Conservation (phyloP, 352 stramenopile genomes). For the Detonula confervacea region DNA sequence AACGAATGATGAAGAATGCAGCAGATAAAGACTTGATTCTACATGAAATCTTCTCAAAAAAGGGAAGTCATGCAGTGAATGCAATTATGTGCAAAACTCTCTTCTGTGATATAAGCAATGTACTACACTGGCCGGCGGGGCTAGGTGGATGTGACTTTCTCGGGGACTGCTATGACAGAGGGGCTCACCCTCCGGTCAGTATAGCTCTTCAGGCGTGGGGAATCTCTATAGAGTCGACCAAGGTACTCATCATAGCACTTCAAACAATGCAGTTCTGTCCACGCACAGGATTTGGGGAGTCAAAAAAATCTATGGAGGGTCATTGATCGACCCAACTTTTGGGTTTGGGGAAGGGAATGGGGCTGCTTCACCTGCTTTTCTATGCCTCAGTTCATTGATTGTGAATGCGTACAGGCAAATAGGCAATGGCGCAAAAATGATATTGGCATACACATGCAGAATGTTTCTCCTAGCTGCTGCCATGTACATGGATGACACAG, state of each 20-base stretch:
- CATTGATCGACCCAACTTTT: too few relatives aligned
- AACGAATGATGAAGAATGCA: background rate
- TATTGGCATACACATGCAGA: background rate
- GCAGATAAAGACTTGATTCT: background rate
- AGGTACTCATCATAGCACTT: background rate
- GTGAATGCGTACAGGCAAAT: background rate
- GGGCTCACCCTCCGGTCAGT: background rate
- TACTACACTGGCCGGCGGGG: background rate
- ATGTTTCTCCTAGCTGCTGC: background rate
- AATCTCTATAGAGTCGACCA: background rate
- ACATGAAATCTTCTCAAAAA: conserved; percentile 8
- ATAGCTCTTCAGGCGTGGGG: conserved; percentile 10
- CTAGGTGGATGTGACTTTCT: conserved; percentile 1
- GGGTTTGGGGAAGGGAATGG: too few relatives aligned
- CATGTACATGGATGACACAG: background rate
- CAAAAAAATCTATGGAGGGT: too few relatives aligned
- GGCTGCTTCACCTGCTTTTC: too few relatives aligned
- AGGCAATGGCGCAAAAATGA: background rate
- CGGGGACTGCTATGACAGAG: conserved; percentile 19
- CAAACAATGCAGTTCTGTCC: conserved; percentile 36
- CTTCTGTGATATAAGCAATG: background rate
- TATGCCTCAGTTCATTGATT: too few relatives aligned
- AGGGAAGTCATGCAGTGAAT: background rate
- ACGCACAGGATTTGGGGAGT: conserved; percentile 28
- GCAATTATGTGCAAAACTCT: conserved; percentile 7